Conservation (phyloP, 495 filamentous ascomycete genomes). For the Lasiosphaeria miniovina region DNA sequence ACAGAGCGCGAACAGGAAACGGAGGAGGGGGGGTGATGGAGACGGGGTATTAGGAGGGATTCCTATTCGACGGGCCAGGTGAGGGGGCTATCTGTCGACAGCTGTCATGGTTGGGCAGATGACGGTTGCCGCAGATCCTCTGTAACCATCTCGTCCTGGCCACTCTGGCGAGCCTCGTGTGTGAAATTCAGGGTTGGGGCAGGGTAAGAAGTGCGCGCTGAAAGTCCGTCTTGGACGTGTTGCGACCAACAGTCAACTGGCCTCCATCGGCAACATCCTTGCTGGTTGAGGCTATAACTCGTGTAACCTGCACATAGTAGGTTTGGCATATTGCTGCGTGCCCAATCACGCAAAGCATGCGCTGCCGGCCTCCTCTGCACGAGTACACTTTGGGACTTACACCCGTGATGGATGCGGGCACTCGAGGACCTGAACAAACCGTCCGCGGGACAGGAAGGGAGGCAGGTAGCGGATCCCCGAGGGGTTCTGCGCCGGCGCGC, state of each 20-base stretch:
- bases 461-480: neutral
- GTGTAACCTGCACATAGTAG: conserved; percentile 7
- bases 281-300: conserved; percentile 23
- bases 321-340: conserved; percentile 11
- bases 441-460: neutral
- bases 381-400: conserved; percentile 9
- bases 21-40: conserved; percentile 15
- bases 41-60: conserved; percentile 15
- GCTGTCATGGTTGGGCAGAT: neutral
- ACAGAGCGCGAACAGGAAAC: neutral
- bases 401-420: neutral
- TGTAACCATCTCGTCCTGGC: neutral
- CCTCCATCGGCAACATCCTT: conserved; percentile 25
- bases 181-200: neutral
- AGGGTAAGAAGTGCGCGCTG: neutral
- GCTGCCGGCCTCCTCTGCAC: conserved; percentile 13
- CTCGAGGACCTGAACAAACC: neutral
- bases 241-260: conserved; percentile 8
- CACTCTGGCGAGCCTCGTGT: no score
- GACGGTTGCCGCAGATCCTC: neutral
- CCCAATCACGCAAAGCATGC: conserved; percentile 10
- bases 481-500: conserved; percentile 4
- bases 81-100: neutral
- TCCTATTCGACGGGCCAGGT: conserved; percentile 20
- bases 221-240: neutral